phyloP scores from a whole-genome alignment of 2,329 filamentous ascomycete genomes.

The Aspergillus pseudotamarii region DNA sequence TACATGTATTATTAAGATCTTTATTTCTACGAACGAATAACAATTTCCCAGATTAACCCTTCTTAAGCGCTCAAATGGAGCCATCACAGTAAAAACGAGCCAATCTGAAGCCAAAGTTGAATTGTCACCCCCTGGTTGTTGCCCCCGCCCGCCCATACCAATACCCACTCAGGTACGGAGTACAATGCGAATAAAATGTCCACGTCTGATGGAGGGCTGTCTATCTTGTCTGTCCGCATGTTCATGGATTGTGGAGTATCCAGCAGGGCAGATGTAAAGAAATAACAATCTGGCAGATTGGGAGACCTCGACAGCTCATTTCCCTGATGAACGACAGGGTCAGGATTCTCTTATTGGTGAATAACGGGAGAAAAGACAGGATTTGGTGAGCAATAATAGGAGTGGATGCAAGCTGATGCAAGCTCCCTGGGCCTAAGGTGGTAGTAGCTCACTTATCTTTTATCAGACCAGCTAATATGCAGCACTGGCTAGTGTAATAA shows the following conservation, averaged over 20 bases:
- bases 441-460: constrained; percentile 2
- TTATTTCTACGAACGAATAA: not conserved
- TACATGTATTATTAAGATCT: not conserved
- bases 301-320: not conserved
- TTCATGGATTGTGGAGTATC: not conserved
- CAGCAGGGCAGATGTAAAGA: not conserved
- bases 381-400: not conserved
- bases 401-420: constrained; percentile 5
- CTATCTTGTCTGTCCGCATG: not conserved
- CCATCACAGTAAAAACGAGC: not conserved
- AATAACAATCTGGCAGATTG: not conserved
- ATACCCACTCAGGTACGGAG: not conserved
- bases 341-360: not conserved
- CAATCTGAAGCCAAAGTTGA: constrained; percentile 1
- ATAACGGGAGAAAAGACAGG: not conserved
- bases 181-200: not conserved
- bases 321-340: not conserved
- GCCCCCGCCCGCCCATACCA: constrained; percentile 3
- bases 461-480: not conserved
- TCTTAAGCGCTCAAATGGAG: constrained; percentile 1
- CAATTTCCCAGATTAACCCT: not conserved
- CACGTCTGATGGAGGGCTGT: not conserved
- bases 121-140: not conserved
- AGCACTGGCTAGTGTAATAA: not conserved
- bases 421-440: not conserved